phyloP scores from a whole-genome alignment of 345 rosid genomes.

The Excoecaria agallocha region DNA sequence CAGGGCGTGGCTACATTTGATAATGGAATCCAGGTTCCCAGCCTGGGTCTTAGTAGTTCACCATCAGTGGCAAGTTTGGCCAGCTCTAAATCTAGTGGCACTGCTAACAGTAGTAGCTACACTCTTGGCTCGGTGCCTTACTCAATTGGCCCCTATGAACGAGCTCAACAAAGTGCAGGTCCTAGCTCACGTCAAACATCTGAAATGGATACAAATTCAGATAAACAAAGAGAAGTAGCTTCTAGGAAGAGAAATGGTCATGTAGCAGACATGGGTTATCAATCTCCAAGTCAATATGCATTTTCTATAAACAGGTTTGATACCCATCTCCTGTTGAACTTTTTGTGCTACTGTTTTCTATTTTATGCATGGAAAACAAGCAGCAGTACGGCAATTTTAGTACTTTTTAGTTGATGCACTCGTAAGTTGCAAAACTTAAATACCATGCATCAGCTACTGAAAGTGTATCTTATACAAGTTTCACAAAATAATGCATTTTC shows the following conservation, averaged over 20 bases:
- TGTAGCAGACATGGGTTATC: slow-evolving; percentile 38
- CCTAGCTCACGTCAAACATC: slow-evolving; percentile 42
- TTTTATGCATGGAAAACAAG: background rate
- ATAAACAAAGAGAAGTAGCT: slow-evolving; percentile 39
- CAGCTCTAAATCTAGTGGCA: slow-evolving; percentile 60
- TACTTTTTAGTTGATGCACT: background rate
- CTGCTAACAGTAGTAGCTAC: slow-evolving; percentile 52
- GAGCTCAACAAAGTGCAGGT: slow-evolving; percentile 44
- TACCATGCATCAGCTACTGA: background rate
- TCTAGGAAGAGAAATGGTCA: slow-evolving; percentile 41
- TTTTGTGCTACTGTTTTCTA: background rate
- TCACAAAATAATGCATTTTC: background rate
- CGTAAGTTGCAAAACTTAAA: background rate
- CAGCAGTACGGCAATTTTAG: background rate
- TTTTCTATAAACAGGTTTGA: slow-evolving; percentile 56
- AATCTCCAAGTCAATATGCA: slow-evolving; percentile 38
- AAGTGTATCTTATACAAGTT: background rate
- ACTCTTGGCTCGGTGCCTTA: slow-evolving; percentile 60
- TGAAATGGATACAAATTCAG: slow-evolving; percentile 40
- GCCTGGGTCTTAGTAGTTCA: slow-evolving; percentile 49
- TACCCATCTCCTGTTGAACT: slow-evolving; percentile 18
- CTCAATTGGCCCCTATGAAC: slow-evolving; percentile 48
- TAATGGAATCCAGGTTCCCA: slow-evolving; percentile 50
- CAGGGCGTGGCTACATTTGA: slow-evolving; percentile 47
- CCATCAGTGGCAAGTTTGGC: slow-evolving; percentile 64